These are phyloP conservation scores for Macrophomina pseudophaseolina DNA, from an alignment of 2,329 filamentous ascomycete species.

Conservation along the genomic window DNA sequence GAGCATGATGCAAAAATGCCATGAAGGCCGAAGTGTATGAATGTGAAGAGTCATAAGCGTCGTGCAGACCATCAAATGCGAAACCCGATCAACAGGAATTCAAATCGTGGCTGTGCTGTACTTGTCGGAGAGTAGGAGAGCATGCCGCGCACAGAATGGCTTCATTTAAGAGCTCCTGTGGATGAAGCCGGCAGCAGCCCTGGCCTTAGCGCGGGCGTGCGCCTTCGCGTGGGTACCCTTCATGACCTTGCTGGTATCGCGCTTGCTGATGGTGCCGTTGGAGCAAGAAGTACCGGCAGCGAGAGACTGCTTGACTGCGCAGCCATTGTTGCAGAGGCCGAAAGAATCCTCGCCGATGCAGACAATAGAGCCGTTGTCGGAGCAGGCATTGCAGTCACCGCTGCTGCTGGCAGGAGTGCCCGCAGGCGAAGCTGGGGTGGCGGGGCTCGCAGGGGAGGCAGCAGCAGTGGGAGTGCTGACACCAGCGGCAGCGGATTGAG, in stretches of 20 bases:
- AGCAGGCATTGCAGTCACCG: conserved; percentile 40
- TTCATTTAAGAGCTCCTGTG: conserved; percentile 14
- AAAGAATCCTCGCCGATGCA: conserved; percentile 51
- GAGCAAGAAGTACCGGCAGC: conserved; percentile 50
- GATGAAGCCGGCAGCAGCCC: conserved; percentile 3
- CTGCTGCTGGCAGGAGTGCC: conserved; percentile 29
- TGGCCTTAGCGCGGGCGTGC: conserved; percentile 11
- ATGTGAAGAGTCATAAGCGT: conserved; percentile 6
- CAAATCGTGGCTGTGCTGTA: conserved; percentile 12
- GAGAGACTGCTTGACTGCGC: conserved; percentile 47
- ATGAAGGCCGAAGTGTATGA: not conserved
- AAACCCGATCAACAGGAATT: conserved; percentile 6
- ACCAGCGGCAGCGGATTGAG: not conserved
- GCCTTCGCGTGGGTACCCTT: conserved; percentile 17
- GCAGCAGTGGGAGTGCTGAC: conserved; percentile 3
- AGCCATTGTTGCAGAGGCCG: conserved; percentile 52
- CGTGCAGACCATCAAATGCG: conserved; percentile 6
- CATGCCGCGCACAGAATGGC: not conserved
- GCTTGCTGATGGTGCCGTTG: conserved; percentile 38
- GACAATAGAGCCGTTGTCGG: conserved; percentile 47
- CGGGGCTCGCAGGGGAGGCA: conserved; percentile 28
- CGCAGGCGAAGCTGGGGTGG: conserved; percentile 26
- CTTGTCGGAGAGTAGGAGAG: not conserved
- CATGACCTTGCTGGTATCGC: conserved; percentile 18
- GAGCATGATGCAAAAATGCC: not conserved